Evolutionary conservation across 2,329 filamentous ascomycete genomes (phyloP), one percentile per base, ranked within the genome.

Genomic region (Scedosporium dehoogii): DNA sequence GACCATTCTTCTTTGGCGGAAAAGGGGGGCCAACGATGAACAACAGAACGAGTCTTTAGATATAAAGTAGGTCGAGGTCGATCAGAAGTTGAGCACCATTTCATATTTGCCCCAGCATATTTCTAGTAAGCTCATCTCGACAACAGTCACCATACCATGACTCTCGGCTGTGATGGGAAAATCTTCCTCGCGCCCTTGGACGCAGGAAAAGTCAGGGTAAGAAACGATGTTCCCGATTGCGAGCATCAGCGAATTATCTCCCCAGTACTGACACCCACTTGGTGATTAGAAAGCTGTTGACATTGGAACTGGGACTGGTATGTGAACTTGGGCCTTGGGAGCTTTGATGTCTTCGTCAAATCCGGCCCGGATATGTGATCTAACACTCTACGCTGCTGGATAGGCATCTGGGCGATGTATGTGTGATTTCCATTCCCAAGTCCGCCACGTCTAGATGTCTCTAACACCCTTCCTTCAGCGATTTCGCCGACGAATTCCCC

Each of bases 241-340:
- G 38, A 44, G 3, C 64, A 51, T 3, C 4, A 10, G 27, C 16
- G 21, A 48, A 48, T 38, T 33, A 38, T 14, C 2, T n/a, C n/a
- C 6, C 29, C 6, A 27, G 10, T 21, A 12, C 33, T 42, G 16
- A 57, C 18, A 4, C 10, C 6, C 1, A 38, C 33, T 12, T 38
- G 10, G 6, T 7, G 12, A 12, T 12, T 61, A 66, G 65, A 67
- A 60, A 44, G 63, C 66, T 2, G 69, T 84, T 23, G 80, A 83
- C 63, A 71, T 84, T 10, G 80, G 81, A 48, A 85, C 82, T 3
- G 84, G 83, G 29, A 81, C 81, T 1, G 82, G 82, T 38, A 38
- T 38, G 33, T 38, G 33, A 12, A 12, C 10, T 38, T 38, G 10
- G 33, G 33, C 10, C 33, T 38, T 38, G 3, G 3, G 33, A 6